Conservation (phyloP, 495 filamentous ascomycete genomes). For the Hypoxylon crocopeplum region DNA sequence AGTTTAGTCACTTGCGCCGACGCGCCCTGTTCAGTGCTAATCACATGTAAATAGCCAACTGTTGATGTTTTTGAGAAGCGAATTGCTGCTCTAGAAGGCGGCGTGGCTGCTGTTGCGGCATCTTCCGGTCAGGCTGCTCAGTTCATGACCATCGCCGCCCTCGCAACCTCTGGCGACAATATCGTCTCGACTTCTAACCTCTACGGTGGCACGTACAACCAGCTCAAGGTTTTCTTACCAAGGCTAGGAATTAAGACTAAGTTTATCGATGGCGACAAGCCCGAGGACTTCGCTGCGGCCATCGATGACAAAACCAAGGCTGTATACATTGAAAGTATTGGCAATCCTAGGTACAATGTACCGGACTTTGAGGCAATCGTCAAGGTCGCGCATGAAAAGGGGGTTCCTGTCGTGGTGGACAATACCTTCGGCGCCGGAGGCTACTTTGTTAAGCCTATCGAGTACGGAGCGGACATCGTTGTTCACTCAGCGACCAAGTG, state of each 20-base stretch:
- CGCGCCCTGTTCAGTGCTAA: neutral
- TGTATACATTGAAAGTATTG: constrained; percentile 95
- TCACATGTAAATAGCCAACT: constrained; percentile 69
- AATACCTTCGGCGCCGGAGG: constrained; percentile 98
- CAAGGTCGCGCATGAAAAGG: constrained; percentile 78
- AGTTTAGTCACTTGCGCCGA: constrained; percentile 23
- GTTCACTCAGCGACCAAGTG: constrained; percentile 98
- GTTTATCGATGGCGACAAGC: constrained; percentile 86
- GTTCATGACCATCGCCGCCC: constrained; percentile 87
- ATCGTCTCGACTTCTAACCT: constrained; percentile 92
- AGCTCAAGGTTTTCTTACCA: constrained; percentile 91
- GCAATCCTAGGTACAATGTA: constrained; percentile 95
- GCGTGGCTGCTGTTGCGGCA: constrained; percentile 87
- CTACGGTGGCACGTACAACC: constrained; percentile 98
- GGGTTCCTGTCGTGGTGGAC: constrained; percentile 89
- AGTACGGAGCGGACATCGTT: constrained; percentile 92
- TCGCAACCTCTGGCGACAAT: constrained; percentile 89
- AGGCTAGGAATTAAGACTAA: constrained; percentile 89
- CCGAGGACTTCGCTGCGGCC: constrained; percentile 78
- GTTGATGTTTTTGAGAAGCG: constrained; percentile 98
- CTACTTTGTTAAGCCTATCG: constrained; percentile 87
- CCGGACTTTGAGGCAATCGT: constrained; percentile 87
- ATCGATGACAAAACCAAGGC: constrained; percentile 98
- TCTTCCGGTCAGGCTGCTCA: constrained; percentile 93
- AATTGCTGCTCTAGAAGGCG: constrained; percentile 93